Percentiles rank a stretch among this genome's conserved stretches.
Evolutionary conservation across 140 eudicot genomes (phyloP).

Genomic region (Anethum foeniculum): DNA sequence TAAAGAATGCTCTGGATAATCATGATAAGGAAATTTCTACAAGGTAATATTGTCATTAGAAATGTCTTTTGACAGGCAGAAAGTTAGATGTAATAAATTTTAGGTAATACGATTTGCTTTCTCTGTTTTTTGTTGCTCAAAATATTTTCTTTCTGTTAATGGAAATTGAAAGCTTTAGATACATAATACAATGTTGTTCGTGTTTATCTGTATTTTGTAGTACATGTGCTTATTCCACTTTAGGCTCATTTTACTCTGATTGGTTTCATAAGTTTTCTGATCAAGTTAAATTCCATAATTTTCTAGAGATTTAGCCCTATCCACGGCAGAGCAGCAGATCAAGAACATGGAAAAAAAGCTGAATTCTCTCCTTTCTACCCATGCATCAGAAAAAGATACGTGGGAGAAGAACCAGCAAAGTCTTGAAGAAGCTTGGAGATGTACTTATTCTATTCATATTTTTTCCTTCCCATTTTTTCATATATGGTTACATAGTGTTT

Average conservation of each 20-base stretch:
- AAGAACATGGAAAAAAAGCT: slow-evolving; percentile 71
- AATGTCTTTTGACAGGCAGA: background rate
- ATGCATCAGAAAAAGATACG: slow-evolving; percentile 62
- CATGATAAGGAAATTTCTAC: slow-evolving; percentile 58
- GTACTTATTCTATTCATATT: slow-evolving; percentile 26
- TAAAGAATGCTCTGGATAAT: slow-evolving; percentile 52
- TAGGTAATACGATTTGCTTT: background rate
- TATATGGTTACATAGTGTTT: background rate
- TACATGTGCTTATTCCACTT: background rate
- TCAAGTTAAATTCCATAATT: slow-evolving; percentile 8
- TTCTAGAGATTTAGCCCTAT: slow-evolving; percentile 72
- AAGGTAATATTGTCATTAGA: slow-evolving; percentile 39
- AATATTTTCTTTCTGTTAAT: background rate
- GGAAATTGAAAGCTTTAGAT: background rate
- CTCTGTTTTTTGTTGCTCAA: background rate
- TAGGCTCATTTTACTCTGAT: background rate
- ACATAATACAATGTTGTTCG: background rate
- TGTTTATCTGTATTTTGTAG: background rate
- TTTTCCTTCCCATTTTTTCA: background rate
- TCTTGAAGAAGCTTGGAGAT: slow-evolving; percentile 94
- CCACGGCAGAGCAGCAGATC: slow-evolving; percentile 53
- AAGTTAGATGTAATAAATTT: background rate
- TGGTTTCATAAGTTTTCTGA: background rate
- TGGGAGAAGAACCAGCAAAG: slow-evolving; percentile 76
- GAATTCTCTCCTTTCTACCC: slow-evolving; percentile 46